Evolutionary conservation across 805 yeast genomes (phyloP).

Genomic region (Isabelozyma rhagii): DNA sequence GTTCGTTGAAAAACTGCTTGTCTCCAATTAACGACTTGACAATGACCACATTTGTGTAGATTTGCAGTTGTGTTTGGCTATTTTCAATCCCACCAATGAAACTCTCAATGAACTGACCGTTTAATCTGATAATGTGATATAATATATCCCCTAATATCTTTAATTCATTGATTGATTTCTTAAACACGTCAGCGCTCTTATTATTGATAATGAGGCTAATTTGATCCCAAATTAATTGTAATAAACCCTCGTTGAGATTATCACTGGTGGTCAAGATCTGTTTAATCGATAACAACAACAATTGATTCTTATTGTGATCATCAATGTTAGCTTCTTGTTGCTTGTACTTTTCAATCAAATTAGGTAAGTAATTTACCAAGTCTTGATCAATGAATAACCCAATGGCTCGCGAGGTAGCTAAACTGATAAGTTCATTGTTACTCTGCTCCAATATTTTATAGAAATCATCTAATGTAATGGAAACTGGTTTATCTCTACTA

Average conservation of each 20-base stretch:
- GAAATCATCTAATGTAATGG: slow-evolving; percentile 35
- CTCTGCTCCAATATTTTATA: slow-evolving; percentile 21
- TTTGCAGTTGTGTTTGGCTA: slow-evolving; percentile 7
- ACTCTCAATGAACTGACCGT: slow-evolving; percentile 1
- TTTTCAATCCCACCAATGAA: slow-evolving; percentile 14
- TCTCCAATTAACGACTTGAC: slow-evolving; percentile 24
- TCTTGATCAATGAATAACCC: slow-evolving; percentile 48
- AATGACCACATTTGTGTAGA: slow-evolving; percentile 31
- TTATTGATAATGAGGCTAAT: slow-evolving; percentile 7
- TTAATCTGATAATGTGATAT: slow-evolving; percentile 16
- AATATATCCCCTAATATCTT: slow-evolving; percentile 36
- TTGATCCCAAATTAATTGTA: slow-evolving; percentile 21
- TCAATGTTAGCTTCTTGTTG: slow-evolving; percentile 9
- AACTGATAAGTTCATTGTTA: slow-evolving; percentile 32
- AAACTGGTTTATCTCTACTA: slow-evolving; percentile 32
- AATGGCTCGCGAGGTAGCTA: slow-evolving; percentile 51
- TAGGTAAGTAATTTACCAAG: slow-evolving; percentile 33
- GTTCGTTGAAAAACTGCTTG: neutral
- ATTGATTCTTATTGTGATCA: slow-evolving; percentile 6
- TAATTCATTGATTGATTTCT: slow-evolving; percentile 19
- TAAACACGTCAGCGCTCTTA: slow-evolving; percentile 3
- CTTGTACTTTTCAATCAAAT: slow-evolving; percentile 27
- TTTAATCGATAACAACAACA: slow-evolving; percentile 18
- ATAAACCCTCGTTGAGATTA: slow-evolving; percentile 7
- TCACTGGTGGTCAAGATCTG: slow-evolving; percentile 13